These are phyloP conservation scores for Tilletia setariae DNA, from an alignment of 1,284 basidiomycete species.

Conservation along the genomic window DNA sequence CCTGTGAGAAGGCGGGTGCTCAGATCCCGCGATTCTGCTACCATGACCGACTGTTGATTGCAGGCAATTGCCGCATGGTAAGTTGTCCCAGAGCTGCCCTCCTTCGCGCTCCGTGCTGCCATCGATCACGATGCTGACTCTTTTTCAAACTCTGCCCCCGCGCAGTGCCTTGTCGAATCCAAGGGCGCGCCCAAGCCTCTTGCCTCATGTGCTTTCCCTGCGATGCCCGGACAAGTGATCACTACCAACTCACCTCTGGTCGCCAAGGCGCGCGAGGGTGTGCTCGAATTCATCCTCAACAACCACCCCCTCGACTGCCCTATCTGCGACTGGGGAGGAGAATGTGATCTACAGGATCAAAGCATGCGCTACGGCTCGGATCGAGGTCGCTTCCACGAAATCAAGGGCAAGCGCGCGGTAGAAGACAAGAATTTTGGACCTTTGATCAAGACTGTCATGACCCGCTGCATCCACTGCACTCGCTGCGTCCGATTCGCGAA, in stretches of 20 bases:
- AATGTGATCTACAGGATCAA: conserved; percentile 99
- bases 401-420: conserved; percentile 92
- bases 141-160: conserved; percentile 40
- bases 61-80: conserved; percentile 52
- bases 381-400: conserved; percentile 95
- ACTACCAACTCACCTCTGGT: conserved; percentile 93
- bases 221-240: conserved; percentile 93
- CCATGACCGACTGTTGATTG: conserved; percentile 68
- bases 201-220: conserved; percentile 80
- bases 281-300: conserved; percentile 96
- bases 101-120: background rate
- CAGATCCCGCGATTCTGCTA: conserved; percentile 72
- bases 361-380: conserved; percentile 99
- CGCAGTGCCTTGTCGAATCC: conserved; percentile 95
- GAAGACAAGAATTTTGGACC: conserved; percentile 99
- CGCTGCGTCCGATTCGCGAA: conserved; percentile 98
- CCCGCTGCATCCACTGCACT: conserved; percentile 98
- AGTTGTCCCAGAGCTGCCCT: background rate
- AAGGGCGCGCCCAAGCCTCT: conserved; percentile 85
- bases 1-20: conserved; percentile 63
- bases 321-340: conserved; percentile 76
- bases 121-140: background rate
- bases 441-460: conserved; percentile 98
- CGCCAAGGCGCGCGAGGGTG: conserved; percentile 84
- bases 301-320: conserved; percentile 99